These are phyloP conservation scores for Neopestalotiopsis sp. DNA, from an alignment of 2,329 filamentous ascomycete species.

Conservation along the genomic window DNA sequence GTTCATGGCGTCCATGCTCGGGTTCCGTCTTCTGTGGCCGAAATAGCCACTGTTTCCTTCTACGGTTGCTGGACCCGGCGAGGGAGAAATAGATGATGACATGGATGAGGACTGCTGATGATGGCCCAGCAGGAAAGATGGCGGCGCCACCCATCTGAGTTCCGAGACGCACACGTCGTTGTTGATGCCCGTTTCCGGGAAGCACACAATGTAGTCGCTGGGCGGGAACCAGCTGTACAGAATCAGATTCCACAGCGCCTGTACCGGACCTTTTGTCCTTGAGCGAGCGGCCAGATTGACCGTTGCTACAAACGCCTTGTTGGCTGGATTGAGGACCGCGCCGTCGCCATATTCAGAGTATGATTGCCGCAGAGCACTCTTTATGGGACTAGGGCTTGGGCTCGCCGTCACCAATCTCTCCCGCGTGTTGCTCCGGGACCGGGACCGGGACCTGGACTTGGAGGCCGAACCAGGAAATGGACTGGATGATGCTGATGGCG, in stretches of 20 bases:
- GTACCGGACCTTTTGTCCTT: not conserved
- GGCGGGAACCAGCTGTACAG: constrained; percentile 2
- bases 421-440: not conserved
- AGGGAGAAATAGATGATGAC: not conserved
- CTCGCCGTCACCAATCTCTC: not conserved
- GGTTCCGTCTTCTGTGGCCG: not conserved
- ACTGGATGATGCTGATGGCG: not conserved
- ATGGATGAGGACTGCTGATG: not conserved
- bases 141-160: not conserved
- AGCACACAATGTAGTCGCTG: constrained; percentile 2
- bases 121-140: not conserved
- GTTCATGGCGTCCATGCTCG: not conserved
- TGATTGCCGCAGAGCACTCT: not conserved
- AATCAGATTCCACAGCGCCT: constrained; percentile 5
- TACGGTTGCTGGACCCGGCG: not conserved
- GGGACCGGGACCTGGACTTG: not conserved
- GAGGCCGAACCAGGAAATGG: not conserved
- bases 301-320: not conserved
- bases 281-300: not conserved
- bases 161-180: not conserved
- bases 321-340: not conserved
- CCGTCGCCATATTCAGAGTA: not conserved
- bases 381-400: not conserved
- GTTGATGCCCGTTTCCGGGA: not conserved
- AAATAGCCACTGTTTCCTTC: not conserved